Percentiles rank a stretch among this genome's conserved stretches.
phyloP scores from a whole-genome alignment of 2,329 filamentous ascomycete species.

The Clarireedia monteithiana region DNA sequence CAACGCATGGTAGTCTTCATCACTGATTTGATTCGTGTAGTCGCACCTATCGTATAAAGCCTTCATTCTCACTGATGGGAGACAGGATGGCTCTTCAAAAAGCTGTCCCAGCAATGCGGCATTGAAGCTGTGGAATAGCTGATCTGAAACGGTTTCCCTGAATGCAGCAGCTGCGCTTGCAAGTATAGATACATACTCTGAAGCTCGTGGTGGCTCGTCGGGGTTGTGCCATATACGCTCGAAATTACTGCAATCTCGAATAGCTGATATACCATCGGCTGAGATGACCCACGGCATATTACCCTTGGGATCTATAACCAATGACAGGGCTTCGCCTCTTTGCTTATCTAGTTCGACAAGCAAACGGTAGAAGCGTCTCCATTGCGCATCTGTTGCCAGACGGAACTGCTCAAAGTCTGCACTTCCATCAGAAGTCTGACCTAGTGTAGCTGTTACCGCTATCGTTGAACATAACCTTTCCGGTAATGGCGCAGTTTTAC shows the following conservation, averaged over 20 bases:
- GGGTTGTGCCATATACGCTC: slow-evolving; percentile 69
- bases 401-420: slow-evolving; percentile 73
- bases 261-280: slow-evolving; percentile 70
- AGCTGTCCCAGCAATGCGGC: slow-evolving; percentile 64
- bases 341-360: slow-evolving; percentile 80
- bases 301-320: slow-evolving; percentile 63
- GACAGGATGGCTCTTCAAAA: slow-evolving; percentile 62
- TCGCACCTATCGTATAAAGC: slow-evolving; percentile 71
- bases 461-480: slow-evolving; percentile 71
- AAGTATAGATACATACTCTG: slow-evolving; percentile 50
- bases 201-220: slow-evolving; percentile 39
- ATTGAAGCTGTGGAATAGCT: slow-evolving; percentile 59
- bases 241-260: slow-evolving; percentile 70
- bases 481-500: slow-evolving; percentile 51
- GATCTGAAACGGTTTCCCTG: slow-evolving; percentile 60
- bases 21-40: slow-evolving; percentile 70
- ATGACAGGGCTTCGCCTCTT: slow-evolving; percentile 70
- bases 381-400: slow-evolving; percentile 69
- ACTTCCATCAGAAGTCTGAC: slow-evolving; percentile 51
- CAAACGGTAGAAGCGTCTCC: slow-evolving; percentile 83
- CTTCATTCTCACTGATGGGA: slow-evolving; percentile 67
- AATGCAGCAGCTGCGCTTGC: slow-evolving; percentile 65
- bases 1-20: slow-evolving; percentile 71
- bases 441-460: slow-evolving; percentile 58
- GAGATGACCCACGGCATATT: slow-evolving; percentile 79